Percentiles rank a stretch among this genome's conserved stretches.
Evolutionary conservation across 257 asterid species (phyloP).

Genomic region (Anisodus tanguticus): DNA sequence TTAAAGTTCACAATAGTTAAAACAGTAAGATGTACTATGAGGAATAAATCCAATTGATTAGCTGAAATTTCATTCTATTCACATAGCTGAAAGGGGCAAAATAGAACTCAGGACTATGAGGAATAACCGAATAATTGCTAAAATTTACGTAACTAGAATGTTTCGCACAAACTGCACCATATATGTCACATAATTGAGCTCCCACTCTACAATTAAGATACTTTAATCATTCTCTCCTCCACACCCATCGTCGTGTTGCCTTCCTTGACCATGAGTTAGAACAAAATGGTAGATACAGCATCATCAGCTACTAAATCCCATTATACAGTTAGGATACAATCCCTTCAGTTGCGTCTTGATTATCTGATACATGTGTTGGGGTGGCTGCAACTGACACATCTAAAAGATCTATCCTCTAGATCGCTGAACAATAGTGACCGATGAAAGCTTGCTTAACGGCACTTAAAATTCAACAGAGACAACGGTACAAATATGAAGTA

Average conservation of each 20-base stretch:
- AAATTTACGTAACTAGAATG: slow-evolving; percentile 1
- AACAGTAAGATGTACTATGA: background rate
- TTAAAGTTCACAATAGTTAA: background rate
- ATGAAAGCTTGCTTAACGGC: background rate
- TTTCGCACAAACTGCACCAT: slow-evolving; percentile 11
- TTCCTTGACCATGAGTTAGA: background rate
- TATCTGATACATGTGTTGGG: slow-evolving; percentile 15
- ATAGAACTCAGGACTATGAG: background rate
- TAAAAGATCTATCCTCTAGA: slow-evolving; percentile 3
- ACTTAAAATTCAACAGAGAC: background rate
- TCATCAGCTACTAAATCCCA: slow-evolving; percentile 7
- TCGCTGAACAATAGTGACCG: slow-evolving; percentile 9
- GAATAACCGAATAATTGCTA: slow-evolving; percentile 8
- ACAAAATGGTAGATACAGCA: slow-evolving; percentile 17
- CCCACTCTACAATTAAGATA: background rate
- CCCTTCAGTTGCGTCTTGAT: background rate
- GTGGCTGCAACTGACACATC: slow-evolving; percentile 24
- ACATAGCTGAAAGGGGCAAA: slow-evolving; percentile 14
- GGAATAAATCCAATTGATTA: slow-evolving; percentile 9
- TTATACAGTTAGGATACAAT: background rate
- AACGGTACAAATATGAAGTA: background rate
- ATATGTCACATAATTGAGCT: slow-evolving; percentile 19
- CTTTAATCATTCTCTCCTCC: background rate
- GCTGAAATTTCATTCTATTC: slow-evolving; percentile 23
- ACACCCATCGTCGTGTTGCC: slow-evolving; percentile 3